A percentile compares a stretch with the other conserved stretches of the same genome.
Conservation (phyloP, 2,329 filamentous ascomycete genomes). For the Fusarium mexicanum region DNA sequence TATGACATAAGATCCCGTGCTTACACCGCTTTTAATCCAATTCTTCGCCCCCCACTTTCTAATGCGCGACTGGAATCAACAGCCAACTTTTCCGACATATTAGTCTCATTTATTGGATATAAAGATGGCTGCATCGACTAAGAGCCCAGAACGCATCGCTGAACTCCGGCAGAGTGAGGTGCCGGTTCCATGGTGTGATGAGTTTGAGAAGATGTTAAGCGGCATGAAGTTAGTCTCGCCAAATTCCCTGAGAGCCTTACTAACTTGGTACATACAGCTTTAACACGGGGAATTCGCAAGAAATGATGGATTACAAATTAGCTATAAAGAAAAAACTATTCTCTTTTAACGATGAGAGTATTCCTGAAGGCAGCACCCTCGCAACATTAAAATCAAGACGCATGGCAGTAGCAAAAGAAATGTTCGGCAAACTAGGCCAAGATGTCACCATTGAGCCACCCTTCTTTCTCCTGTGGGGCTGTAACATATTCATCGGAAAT, state of each 20-base stretch:
- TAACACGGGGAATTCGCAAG: background rate
- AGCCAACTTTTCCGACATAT: background rate
- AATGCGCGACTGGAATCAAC: background rate
- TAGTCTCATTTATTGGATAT: background rate
- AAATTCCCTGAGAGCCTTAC: fast-evolving
- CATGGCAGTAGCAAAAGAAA: conserved; percentile 1
- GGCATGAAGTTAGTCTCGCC: background rate
- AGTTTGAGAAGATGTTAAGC: conserved; percentile 24
- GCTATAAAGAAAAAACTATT: background rate
- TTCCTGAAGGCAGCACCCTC: background rate
- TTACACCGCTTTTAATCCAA: background rate
- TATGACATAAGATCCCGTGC: background rate
- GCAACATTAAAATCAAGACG: background rate
- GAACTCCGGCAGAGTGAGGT: conserved; percentile 1
- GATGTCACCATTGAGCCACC: background rate
- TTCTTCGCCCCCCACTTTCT: background rate
- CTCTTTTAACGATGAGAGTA: conserved; percentile 1
- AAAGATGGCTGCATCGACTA: conserved; percentile 3
- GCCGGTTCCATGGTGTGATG: conserved; percentile 13
- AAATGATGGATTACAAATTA: background rate
- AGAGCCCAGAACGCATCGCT: background rate
- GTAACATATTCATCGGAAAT: conserved; percentile 4
- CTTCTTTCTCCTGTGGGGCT: conserved; percentile 20
- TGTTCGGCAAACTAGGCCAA: background rate
- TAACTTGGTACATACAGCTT: background rate